Evolutionary conservation across 345 rosid genomes (phyloP), one percentile per base, ranked within the genome.

Genomic region (Mangifera indica): DNA sequence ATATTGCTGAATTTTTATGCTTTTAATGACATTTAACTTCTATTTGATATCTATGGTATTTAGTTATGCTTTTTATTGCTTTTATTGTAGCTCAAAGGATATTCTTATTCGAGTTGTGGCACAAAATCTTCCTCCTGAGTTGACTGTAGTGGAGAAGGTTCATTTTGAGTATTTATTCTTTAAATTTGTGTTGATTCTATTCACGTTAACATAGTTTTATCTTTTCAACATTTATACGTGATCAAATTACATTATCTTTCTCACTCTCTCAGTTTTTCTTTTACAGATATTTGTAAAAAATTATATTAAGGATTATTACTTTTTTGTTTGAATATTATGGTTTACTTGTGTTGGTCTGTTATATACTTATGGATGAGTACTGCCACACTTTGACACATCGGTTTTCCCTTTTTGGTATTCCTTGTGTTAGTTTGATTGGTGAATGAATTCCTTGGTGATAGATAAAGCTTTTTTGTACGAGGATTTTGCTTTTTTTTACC

Each of bases 71-170:
- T 62, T 37, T 65, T 55, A 72, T 58, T 60, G 74, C 24, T 34
- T 76, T 25, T 40, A 24, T 44, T 82, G 82, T 85, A 91, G 97
- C 70, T 96, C 99, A 4, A 96, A 93, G 80, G 99, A 96, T 84
- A 87, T 96, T 70, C 96, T 96, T 2, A 88, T 93, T 95, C 92
- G 98, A 55, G 99, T 93, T 51, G 99, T 96, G 67, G 98, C 99
- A 1, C 98, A 89, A 63, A 96, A 91, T 76, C 84, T 93, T 60
- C 89, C 99, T 72, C 97, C 99, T 8, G 98, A 88, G 54, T 66
- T 84, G 67, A 96, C 99, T 75, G 81, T 78, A 45, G 95, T 93
- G 21, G 99, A 96, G 84, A 96, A 93, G 91, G 97, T 91, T 58
- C 29, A 72, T 70, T 54, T 9, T 20, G 7, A 70, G 66, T 59